Percentiles rank a stretch among this genome's conserved stretches.
phyloP scores from a whole-genome alignment of 371 early-diverging fungal species.

The Actinomortierella wolfii region DNA sequence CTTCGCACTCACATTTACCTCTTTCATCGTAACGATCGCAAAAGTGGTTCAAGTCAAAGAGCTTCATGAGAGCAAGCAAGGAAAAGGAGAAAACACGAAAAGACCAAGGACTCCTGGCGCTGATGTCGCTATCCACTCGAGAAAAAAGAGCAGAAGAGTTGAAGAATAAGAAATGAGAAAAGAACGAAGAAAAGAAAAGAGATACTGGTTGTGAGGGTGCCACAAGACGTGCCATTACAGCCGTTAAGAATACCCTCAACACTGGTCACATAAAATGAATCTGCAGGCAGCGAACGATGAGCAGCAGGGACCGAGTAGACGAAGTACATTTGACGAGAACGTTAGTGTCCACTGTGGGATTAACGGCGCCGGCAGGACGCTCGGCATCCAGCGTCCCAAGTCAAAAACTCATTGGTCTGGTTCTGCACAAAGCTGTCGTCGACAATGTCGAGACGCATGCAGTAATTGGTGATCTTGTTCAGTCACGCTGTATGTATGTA shows the following conservation, averaged over 20 bases:
- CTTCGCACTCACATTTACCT: too few relatives aligned
- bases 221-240: too few relatives aligned
- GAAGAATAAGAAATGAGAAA: background rate
- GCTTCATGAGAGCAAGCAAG: slow-evolving; percentile 12
- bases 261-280: too few relatives aligned
- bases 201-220: too few relatives aligned
- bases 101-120: too few relatives aligned
- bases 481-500: slow-evolving; percentile 70
- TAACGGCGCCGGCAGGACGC: slow-evolving; percentile 44
- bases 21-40: too few relatives aligned
- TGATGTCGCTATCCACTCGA: slow-evolving; percentile 6
- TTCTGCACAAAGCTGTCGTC: slow-evolving; percentile 61
- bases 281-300: too few relatives aligned
- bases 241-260: too few relatives aligned
- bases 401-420: slow-evolving; percentile 63
- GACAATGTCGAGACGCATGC: slow-evolving; percentile 63
- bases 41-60: too few relatives aligned
- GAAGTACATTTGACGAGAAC: slow-evolving; percentile 37
- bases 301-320: too few relatives aligned
- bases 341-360: slow-evolving; percentile 53
- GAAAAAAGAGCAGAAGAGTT: background rate
- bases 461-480: slow-evolving; percentile 71
- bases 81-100: background rate
- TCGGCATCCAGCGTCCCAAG: slow-evolving; percentile 52
- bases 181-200: too few relatives aligned